A percentile compares a stretch with the other conserved stretches of the same genome.
phyloP scores from a whole-genome alignment of 2,329 filamentous ascomycete genomes.

The Monilinia fructicola region DNA sequence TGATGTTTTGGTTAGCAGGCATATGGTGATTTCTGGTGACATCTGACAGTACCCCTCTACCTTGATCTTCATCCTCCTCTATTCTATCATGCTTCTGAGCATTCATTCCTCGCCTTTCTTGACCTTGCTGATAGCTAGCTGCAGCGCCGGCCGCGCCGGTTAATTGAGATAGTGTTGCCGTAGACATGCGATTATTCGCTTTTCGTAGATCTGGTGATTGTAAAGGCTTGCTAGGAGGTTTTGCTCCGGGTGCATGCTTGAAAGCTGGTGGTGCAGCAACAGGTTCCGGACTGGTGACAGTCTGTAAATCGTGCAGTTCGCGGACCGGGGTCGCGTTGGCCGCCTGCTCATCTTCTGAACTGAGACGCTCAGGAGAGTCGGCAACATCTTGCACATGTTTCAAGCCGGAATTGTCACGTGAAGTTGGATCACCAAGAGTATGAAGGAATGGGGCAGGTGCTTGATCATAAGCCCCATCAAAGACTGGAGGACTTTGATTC shows the following conservation, averaged over 20 bases:
- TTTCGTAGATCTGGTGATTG: slow-evolving; percentile 75
- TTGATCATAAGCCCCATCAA: slow-evolving; percentile 36
- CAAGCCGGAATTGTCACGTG: slow-evolving; percentile 39
- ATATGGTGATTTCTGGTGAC: slow-evolving; percentile 39
- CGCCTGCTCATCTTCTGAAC: slow-evolving; percentile 57
- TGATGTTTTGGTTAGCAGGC: slow-evolving; percentile 40
- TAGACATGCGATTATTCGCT: slow-evolving; percentile 81
- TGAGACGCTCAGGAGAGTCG: slow-evolving; percentile 52
- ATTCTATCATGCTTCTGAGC: slow-evolving; percentile 30
- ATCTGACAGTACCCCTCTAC: slow-evolving; percentile 44
- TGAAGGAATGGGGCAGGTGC: slow-evolving; percentile 37
- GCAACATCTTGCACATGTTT: slow-evolving; percentile 48
- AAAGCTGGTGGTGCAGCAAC: slow-evolving; percentile 79
- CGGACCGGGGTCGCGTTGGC: slow-evolving; percentile 45
- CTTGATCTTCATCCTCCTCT: slow-evolving; percentile 41
- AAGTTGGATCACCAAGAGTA: slow-evolving; percentile 14
- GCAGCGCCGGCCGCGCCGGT: slow-evolving; percentile 62
- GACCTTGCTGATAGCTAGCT: slow-evolving; percentile 44
- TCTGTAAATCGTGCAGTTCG: slow-evolving; percentile 57
- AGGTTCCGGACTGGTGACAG: slow-evolving; percentile 63
- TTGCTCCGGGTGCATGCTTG: slow-evolving; percentile 69
- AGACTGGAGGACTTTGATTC: slow-evolving; percentile 28
- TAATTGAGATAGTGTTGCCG: slow-evolving; percentile 77
- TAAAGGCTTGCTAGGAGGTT: slow-evolving; percentile 67
- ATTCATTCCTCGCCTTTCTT: slow-evolving; percentile 31